Base-by-base conservation (phyloP, 768 basidiomycete genomes). In the Podaxis sp. region DNA sequence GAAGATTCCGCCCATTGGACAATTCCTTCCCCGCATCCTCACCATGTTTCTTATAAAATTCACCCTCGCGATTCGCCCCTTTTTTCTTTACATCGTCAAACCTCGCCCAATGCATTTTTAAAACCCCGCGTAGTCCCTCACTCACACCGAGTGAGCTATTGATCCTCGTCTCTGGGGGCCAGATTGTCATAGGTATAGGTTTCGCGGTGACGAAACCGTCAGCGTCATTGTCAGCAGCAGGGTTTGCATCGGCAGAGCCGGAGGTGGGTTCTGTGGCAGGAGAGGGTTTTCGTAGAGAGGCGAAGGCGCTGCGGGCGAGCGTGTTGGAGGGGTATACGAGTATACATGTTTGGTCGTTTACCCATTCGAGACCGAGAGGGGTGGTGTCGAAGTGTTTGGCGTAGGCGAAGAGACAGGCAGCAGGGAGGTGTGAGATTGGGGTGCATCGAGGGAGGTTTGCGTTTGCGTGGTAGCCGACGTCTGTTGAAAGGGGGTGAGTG, bases 341-440 rank as follows among this genome's bases (percentile, higher is more conserved):
- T 3, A 95, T 82, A 67, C 90, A 93, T 24, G 89, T 92, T 24
- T 78, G 87, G 75, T 95, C 93, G 72, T 93, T 87, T 20, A 95
- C 82, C 93, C 93, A 95, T 76, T 95, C 93, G 7, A 95, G 76
- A 7, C 83, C 92, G 65, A 91, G 81, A 0, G 92, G 91, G 20
- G 83, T 79, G 0, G 86, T 80, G 52, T 90, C 88, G 68, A 90
- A 92, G 67, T 93, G 88, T 1, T 86, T 89, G 36, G 87, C 87
- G 67, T 94, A 95, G 0, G 88, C 91, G 70, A 94, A 94, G 57
- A 94, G 80, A 44, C 89, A 83, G 2, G 84, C 78, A 2, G 93
- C 95, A 24, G 90, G 85, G 8, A 95, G 82, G 67, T 87, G 83
- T 3, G 87, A 79, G 62, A 95, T 90, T 0, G 93, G 89, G 6